Conservation (phyloP, 352 stramenopile species). For the Pythium folliculosum region DNA sequence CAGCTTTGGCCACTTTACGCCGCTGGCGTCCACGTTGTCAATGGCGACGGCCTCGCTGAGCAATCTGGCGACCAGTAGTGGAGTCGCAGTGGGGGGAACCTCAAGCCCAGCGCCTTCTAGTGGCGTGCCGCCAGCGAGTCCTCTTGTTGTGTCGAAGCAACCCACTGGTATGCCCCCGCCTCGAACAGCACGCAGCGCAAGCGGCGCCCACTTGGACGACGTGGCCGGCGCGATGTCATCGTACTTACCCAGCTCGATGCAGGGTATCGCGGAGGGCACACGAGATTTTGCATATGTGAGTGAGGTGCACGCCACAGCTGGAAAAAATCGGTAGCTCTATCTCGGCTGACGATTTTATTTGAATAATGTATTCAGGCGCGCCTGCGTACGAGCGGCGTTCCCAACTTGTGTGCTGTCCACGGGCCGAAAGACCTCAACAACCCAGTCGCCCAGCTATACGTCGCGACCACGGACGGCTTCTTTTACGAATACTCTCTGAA, state of each 20-base stretch:
- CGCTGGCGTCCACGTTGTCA: slow-evolving; percentile 73
- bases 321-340: no score
- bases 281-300: slow-evolving; percentile 85
- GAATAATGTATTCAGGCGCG: slow-evolving; percentile 47
- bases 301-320: neutral
- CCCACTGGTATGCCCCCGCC: neutral
- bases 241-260: slow-evolving; percentile 76
- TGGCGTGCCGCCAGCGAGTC: slow-evolving; percentile 7
- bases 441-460: slow-evolving; percentile 70
- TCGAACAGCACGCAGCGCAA: slow-evolving; percentile 34
- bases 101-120: slow-evolving; percentile 3
- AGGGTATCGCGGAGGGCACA: slow-evolving; percentile 83
- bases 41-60: slow-evolving; percentile 43
- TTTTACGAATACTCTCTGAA: slow-evolving; percentile 90
- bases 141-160: slow-evolving; percentile 15
- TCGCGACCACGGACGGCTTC: slow-evolving; percentile 77
- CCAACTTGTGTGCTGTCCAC: slow-evolving; percentile 81
- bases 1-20: slow-evolving; percentile 79
- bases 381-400: slow-evolving; percentile 63
- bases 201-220: slow-evolving; percentile 61
- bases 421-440: slow-evolving; percentile 56
- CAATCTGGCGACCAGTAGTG: slow-evolving; percentile 8
- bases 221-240: slow-evolving; percentile 68
- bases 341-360: neutral
- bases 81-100: neutral